Conservation (phyloP, 441 rosid genomes). For the Theobroma grandiflorum region DNA sequence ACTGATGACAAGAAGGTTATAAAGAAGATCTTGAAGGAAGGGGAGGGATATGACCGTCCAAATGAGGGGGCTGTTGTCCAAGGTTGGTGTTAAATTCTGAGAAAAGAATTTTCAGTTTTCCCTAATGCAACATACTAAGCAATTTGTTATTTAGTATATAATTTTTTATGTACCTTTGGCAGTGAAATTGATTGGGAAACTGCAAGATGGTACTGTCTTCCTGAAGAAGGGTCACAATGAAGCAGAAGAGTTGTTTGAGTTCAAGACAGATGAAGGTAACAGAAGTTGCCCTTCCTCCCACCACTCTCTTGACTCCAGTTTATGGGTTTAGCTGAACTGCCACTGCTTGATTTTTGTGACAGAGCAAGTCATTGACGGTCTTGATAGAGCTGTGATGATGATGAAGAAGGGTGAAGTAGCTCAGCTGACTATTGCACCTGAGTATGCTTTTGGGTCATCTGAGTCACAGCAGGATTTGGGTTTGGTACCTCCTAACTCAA, state of each 20-base stretch:
- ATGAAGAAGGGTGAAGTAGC: conserved; percentile 94
- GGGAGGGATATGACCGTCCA: conserved; percentile 88
- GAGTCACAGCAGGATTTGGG: conserved; percentile 75
- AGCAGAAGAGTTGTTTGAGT: conserved; percentile 66
- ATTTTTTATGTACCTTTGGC: conserved; percentile 21
- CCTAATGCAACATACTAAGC: not conserved
- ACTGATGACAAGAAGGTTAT: conserved; percentile 85
- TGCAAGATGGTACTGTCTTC: conserved; percentile 78
- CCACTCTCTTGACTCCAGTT: not conserved
- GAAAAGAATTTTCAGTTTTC: not conserved
- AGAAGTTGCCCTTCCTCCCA: not conserved
- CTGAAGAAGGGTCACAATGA: conserved; percentile 73
- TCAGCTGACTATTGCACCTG: conserved; percentile 68
- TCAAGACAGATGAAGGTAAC: conserved; percentile 82
- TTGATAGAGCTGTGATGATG: conserved; percentile 70
- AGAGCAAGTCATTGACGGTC: conserved; percentile 90
- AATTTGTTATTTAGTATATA: not conserved
- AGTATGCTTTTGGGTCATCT: conserved; percentile 74
- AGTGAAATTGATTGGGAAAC: conserved; percentile 83
- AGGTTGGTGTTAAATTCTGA: conserved; percentile 44
- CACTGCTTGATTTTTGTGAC: conserved; percentile 20
- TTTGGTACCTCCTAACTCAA: conserved; percentile 75
- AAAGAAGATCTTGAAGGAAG: conserved; percentile 83
- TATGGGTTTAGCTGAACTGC: not conserved
- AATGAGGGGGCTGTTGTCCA: conserved; percentile 79